phyloP scores from a whole-genome alignment of 2,329 filamentous ascomycete genomes.

The Ascochyta pisi region DNA sequence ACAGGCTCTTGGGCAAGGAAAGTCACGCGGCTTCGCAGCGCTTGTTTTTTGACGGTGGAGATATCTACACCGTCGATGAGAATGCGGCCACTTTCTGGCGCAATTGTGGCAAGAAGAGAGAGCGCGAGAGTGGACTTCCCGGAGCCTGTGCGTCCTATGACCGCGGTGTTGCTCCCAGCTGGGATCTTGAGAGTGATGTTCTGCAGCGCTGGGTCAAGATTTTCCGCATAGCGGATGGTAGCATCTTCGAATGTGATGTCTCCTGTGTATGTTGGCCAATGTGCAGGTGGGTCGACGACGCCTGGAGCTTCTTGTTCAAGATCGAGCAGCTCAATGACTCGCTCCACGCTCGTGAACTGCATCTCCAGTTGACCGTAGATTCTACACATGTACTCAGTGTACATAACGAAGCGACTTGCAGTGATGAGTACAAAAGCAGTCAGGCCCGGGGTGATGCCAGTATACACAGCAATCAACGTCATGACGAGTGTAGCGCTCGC shows the following conservation, averaged over 20 bases:
- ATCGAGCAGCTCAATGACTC: slow-evolving; percentile 80
- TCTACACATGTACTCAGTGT: slow-evolving; percentile 77
- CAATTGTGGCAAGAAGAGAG: slow-evolving; percentile 62
- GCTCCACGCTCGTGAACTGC: slow-evolving; percentile 89
- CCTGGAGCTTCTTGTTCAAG: slow-evolving; percentile 78
- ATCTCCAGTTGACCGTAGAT: slow-evolving; percentile 87
- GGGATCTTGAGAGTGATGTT: slow-evolving; percentile 76
- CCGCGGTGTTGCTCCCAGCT: slow-evolving; percentile 76
- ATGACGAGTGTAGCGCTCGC: slow-evolving; percentile 76
- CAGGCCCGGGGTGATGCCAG: slow-evolving; percentile 76
- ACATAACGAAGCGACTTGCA: slow-evolving; percentile 68
- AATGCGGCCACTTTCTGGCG: slow-evolving; percentile 63
- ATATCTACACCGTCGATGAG: slow-evolving; percentile 68
- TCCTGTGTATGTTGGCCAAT: slow-evolving; percentile 76
- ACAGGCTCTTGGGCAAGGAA: slow-evolving; percentile 73
- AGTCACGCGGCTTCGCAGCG: slow-evolving; percentile 67
- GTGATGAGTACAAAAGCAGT: slow-evolving; percentile 84
- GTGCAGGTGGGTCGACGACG: slow-evolving; percentile 70
- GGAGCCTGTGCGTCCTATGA: slow-evolving; percentile 78
- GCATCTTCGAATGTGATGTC: slow-evolving; percentile 79
- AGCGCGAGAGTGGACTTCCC: slow-evolving; percentile 81
- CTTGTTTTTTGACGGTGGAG: slow-evolving; percentile 64
- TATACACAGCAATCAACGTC: slow-evolving; percentile 76
- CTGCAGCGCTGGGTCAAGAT: slow-evolving; percentile 74
- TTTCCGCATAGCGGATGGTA: slow-evolving; percentile 79